A percentile compares a stretch with the other conserved stretches of the same genome.
These are phyloP conservation scores for Gyrodon lividus DNA, from an alignment of 768 basidiomycete genomes.

Conservation along the genomic window DNA sequence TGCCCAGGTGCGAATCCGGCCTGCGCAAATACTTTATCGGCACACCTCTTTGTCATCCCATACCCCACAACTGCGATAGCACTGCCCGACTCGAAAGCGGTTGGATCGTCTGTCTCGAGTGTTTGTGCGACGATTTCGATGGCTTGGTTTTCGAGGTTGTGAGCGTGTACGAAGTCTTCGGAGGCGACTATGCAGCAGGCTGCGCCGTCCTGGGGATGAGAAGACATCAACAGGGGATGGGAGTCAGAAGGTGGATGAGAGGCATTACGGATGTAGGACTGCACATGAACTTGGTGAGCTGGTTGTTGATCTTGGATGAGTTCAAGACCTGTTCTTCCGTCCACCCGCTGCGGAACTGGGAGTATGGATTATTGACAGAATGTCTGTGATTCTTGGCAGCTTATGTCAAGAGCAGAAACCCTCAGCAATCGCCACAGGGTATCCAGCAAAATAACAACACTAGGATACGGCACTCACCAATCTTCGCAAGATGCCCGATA, in stretches of 20 bases:
- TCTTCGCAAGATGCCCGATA: slow-evolving; percentile 69
- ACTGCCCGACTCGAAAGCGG: slow-evolving; percentile 63
- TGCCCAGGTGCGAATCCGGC: slow-evolving; percentile 66
- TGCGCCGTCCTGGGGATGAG: slow-evolving; percentile 57
- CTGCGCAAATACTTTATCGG: slow-evolving; percentile 66
- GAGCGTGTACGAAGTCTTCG: slow-evolving; percentile 70
- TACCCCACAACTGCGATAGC: slow-evolving; percentile 85
- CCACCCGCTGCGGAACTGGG: slow-evolving; percentile 82
- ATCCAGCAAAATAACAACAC: not conserved
- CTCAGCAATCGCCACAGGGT: not conserved
- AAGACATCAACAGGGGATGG: not conserved
- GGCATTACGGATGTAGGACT: slow-evolving; percentile 71
- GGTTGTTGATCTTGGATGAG: slow-evolving; percentile 65
- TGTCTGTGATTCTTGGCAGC: slow-evolving; percentile 86
- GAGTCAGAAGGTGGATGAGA: not conserved
- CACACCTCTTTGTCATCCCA: slow-evolving; percentile 66
- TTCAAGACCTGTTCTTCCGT: slow-evolving; percentile 65
- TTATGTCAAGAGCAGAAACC: slow-evolving; percentile 26
- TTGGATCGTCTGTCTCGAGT: slow-evolving; percentile 63
- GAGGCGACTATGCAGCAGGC: slow-evolving; percentile 77
- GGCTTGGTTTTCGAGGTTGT: slow-evolving; percentile 80
- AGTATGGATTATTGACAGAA: slow-evolving; percentile 80
- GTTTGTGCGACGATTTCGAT: slow-evolving; percentile 75
- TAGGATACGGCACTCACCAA: slow-evolving; percentile 46
- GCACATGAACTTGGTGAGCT: slow-evolving; percentile 83